Evolutionary conservation across 495 filamentous ascomycete species (phyloP).

Genomic region (Melanomma pulvis-pyrius): DNA sequence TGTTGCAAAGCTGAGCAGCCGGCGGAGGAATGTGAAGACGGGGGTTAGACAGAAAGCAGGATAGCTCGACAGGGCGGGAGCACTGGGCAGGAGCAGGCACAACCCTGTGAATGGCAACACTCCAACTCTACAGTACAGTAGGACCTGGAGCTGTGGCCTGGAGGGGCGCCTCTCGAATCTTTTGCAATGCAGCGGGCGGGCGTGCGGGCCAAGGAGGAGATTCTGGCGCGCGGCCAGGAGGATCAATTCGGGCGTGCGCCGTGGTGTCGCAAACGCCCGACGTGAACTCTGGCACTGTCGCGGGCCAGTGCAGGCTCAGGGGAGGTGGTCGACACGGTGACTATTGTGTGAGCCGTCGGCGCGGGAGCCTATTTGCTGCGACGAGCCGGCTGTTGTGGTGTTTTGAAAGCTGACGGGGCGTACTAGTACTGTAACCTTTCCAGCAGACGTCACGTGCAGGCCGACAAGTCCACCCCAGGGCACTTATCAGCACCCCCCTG

Average conservation of each 20-base stretch:
- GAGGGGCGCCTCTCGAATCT: neutral
- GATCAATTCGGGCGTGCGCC: neutral
- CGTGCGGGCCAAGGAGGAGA: neutral
- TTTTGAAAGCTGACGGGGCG: neutral
- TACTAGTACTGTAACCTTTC: no score
- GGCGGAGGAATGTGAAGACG: slow-evolving; percentile 28
- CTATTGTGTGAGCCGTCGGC: neutral
- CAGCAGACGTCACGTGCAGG: no score
- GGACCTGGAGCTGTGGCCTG: no score
- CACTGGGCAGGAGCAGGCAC: slow-evolving; percentile 11
- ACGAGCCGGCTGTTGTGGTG: neutral
- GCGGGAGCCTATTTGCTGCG: neutral
- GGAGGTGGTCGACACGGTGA: neutral
- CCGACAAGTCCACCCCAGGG: no score
- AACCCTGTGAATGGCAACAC: neutral
- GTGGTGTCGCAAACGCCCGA: neutral
- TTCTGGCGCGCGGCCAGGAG: neutral
- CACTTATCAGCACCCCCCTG: no score
- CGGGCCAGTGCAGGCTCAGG: no score
- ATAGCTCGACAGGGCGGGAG: slow-evolving; percentile 18
- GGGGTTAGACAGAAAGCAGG: slow-evolving; percentile 9
- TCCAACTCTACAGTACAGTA: no score
- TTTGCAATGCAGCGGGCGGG: neutral
- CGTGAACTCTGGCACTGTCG: no score
- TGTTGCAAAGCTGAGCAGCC: slow-evolving; percentile 26